Evolutionary conservation across 1,284 basidiomycete species (phyloP).

Genomic region (Coniferiporia weirii): DNA sequence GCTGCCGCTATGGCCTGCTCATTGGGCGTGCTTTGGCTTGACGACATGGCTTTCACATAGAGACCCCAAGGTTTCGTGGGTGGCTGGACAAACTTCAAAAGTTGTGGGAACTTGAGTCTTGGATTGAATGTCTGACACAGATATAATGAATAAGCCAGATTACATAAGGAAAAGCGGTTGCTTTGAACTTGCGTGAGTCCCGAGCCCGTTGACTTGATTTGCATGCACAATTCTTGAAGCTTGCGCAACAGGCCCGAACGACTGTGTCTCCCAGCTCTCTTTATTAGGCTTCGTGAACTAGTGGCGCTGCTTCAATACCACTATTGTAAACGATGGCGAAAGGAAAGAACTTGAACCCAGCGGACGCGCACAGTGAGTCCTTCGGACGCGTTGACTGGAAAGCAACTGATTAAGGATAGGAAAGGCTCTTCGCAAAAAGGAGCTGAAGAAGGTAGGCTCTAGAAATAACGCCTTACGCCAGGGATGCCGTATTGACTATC

Average conservation of each 20-base stretch:
- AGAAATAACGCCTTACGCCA: slow-evolving; percentile 6
- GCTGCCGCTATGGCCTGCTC: slow-evolving; percentile 1
- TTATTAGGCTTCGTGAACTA: neutral
- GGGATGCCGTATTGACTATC: slow-evolving; percentile 3
- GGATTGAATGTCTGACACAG: no score
- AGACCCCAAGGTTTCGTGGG: neutral
- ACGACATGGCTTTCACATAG: neutral
- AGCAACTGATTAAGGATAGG: slow-evolving; percentile 39
- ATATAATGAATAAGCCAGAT: no score
- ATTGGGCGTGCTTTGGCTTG: neutral
- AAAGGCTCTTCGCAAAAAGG: slow-evolving; percentile 83
- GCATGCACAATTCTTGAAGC: no score
- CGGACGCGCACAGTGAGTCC: slow-evolving; percentile 72
- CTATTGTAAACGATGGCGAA: slow-evolving; percentile 66
- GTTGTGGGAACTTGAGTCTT: no score
- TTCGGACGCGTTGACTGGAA: neutral
- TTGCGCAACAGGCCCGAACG: no score
- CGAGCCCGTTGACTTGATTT: no score
- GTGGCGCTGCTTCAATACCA: neutral
- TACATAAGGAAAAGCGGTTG: no score
- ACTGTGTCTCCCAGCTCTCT: no score
- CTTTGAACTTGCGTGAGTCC: no score
- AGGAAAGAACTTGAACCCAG: slow-evolving; percentile 77
- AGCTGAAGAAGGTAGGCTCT: slow-evolving; percentile 79
- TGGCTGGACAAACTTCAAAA: neutral